A percentile compares a stretch with the other conserved stretches of the same genome.
Evolutionary conservation across 2,329 filamentous ascomycete genomes (phyloP).

Genomic region (Zymoseptoria crescenta): DNA sequence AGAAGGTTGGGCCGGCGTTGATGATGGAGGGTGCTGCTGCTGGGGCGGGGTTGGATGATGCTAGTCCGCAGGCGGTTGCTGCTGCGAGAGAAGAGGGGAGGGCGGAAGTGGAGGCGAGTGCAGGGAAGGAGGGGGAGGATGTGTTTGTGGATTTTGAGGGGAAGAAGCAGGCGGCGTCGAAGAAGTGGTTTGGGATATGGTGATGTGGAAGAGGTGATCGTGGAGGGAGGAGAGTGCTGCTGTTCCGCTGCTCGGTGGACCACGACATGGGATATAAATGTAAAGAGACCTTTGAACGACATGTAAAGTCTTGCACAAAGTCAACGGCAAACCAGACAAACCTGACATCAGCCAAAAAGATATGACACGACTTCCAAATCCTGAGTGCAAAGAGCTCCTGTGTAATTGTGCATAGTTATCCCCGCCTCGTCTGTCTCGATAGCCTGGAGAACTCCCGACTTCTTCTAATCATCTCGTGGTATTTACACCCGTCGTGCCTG

Average conservation of each 20-base stretch:
- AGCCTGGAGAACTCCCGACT: background rate
- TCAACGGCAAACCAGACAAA: too few relatives aligned
- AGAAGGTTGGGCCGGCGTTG: constrained; percentile 28
- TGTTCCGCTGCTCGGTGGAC: background rate
- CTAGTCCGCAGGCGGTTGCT: background rate
- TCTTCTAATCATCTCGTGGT: background rate
- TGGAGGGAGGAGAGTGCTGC: background rate
- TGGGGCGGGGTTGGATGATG: constrained; percentile 8
- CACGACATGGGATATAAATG: background rate
- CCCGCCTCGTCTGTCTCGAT: background rate
- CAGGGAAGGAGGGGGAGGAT: constrained; percentile 27
- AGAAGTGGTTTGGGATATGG: constrained; percentile 83
- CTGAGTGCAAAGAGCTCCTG: background rate
- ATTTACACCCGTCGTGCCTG: background rate
- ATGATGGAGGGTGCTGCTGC: constrained; percentile 32
- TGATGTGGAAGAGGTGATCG: constrained; percentile 28
- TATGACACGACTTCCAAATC: too few relatives aligned
- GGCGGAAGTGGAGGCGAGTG: constrained; percentile 31
- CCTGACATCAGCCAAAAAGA: too few relatives aligned
- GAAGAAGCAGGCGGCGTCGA: constrained; percentile 48
- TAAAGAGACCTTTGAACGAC: background rate
- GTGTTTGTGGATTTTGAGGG: constrained; percentile 35
- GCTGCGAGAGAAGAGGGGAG: constrained; percentile 24
- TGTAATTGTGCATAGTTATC: background rate
- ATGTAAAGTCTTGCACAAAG: background rate